A percentile compares a stretch with the other conserved stretches of the same genome.
These are phyloP conservation scores for Astrothelium macrocarpum DNA, from an alignment of 495 filamentous ascomycete genomes.

Conservation along the genomic window DNA sequence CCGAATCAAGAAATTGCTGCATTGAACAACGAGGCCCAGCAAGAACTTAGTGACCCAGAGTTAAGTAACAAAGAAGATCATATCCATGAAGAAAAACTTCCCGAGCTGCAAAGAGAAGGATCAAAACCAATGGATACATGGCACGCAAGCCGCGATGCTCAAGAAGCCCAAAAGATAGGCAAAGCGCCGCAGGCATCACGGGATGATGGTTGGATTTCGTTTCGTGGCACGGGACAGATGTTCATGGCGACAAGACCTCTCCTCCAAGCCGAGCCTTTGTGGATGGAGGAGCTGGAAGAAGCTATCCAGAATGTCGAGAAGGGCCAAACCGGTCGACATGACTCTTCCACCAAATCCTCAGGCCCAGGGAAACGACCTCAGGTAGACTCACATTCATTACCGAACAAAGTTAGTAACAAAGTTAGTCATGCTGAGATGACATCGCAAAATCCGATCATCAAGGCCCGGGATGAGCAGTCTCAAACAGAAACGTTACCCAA, in stretches of 20 bases:
- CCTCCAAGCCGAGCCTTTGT: background rate
- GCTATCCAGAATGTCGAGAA: background rate
- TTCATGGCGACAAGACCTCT: background rate
- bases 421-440: background rate
- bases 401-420: background rate
- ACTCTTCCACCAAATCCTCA: background rate
- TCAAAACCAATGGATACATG: too few relatives aligned
- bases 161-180: too few relatives aligned
- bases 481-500: background rate
- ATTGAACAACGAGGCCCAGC: too few relatives aligned
- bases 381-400: background rate
- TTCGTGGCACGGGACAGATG: too few relatives aligned
- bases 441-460: background rate
- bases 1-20: too few relatives aligned
- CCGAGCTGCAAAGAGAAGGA: too few relatives aligned
- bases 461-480: background rate
- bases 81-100: too few relatives aligned
- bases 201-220: too few relatives aligned
- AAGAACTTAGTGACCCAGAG: too few relatives aligned
- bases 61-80: too few relatives aligned
- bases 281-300: background rate
- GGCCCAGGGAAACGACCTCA: background rate
- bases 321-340: background rate
- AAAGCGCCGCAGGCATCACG: too few relatives aligned
- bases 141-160: too few relatives aligned